Base-by-base conservation (phyloP, 768 basidiomycete genomes). In the Auriscalpium orientale region DNA sequence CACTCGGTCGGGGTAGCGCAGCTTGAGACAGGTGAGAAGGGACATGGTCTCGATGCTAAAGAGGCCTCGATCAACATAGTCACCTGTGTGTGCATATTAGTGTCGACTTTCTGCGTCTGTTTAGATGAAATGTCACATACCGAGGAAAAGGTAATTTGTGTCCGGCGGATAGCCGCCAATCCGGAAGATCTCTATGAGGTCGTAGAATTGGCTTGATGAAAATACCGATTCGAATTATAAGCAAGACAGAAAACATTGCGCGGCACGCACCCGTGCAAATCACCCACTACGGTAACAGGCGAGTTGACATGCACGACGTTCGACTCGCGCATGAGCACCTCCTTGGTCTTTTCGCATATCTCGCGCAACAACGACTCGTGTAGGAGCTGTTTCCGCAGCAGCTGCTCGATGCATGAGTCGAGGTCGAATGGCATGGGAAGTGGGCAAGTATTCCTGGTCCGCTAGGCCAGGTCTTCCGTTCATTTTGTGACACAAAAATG, bases 311-410 rank as follows among this genome's bases (percentile, higher is more conserved):
- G 95, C 8, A 98, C 94, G 56, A 99, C 95, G 66, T 99, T 99
- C 57, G 90, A 93, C 75, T 99, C 97, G 58, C 93, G 79, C 97
- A 98, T 98, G 56, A 99, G 85, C 0, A 99, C 91, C 69, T 99
- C 97, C 69, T 98, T 99, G 15, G 95, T 97, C 75, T 98, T 98
- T 67, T 95, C 95, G 78, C 97, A 98, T 81, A 99, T 98, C 78
- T 99, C 95, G 51, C 94, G 87, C 45, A 99, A 71, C 28, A 98
- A 79, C 2, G 92, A 89, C 73, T 98, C 95, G 64, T 95, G 95
- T 5, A 99, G 77, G 12, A 99, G 84, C 62, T 97, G 94, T 75
- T 97, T 97, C 53, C 85, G 79, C 36, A 92, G 81, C 55, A 95
- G 77, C 65, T 94, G 90, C 65, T 88, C 76, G 66, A 98, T 98